A percentile compares a stretch with the other conserved stretches of the same genome.
Conservation (phyloP, 345 rosid species). For the Brassica carinata region DNA sequence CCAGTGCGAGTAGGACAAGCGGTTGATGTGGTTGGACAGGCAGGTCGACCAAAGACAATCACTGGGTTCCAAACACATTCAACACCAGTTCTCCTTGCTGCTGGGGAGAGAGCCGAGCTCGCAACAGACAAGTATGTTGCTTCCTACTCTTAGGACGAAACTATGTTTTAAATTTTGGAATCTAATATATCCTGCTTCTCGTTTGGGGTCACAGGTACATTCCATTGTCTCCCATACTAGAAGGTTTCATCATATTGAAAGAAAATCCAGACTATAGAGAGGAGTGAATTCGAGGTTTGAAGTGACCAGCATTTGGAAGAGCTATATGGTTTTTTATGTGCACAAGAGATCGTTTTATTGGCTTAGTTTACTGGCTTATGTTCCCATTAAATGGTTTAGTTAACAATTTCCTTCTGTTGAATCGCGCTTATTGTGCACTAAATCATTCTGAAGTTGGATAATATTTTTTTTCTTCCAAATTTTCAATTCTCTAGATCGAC, state of each 20-base stretch:
- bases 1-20: constrained; percentile 97
- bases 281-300: constrained; percentile 41
- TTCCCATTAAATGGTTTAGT: constrained; percentile 4
- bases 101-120: constrained; percentile 90
- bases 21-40: constrained; percentile 96
- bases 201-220: constrained; percentile 65
- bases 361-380: background rate
- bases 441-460: constrained; percentile 12
- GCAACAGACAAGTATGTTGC: constrained; percentile 77
- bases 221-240: constrained; percentile 86
- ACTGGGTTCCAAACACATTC: constrained; percentile 98
- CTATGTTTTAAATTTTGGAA: background rate
- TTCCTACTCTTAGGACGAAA: background rate
- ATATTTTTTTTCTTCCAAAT: background rate
- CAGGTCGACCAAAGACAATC: constrained; percentile 94
- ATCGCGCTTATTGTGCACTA: constrained; percentile 16
- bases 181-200: background rate
- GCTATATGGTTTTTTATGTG: background rate
- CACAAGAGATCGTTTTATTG: background rate
- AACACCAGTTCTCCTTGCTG: constrained; percentile 93
- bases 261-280: constrained; percentile 85
- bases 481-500: background rate
- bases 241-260: constrained; percentile 83
- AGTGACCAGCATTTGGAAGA: background rate
- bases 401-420: background rate